Conservation (phyloP, 2,329 filamentous ascomycete species). For the Remersonia thermophila region DNA sequence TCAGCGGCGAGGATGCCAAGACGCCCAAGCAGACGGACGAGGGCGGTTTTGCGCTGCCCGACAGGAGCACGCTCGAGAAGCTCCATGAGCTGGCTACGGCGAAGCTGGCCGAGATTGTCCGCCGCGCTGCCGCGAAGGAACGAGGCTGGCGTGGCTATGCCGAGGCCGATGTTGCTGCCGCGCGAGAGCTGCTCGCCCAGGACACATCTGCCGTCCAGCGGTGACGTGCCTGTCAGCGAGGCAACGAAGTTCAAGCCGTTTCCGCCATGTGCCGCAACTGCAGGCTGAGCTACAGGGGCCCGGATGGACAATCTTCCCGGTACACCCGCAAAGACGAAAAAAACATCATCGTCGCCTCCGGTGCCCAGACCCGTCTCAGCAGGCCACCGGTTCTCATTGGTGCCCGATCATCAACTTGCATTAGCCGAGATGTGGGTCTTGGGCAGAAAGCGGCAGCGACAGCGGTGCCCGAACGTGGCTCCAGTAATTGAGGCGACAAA, state of each 20-base stretch:
- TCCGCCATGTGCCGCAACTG: background rate
- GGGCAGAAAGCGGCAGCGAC: conserved; percentile 22
- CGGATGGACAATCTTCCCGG: background rate
- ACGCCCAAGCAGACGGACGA: conserved; percentile 33
- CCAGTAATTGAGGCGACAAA: conserved; percentile 19
- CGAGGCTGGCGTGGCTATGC: conserved; percentile 63
- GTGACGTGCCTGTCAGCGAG: conserved; percentile 20
- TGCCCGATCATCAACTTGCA: conserved; percentile 14
- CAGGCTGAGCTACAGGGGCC: conserved; percentile 17
- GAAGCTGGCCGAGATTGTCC: conserved; percentile 66
- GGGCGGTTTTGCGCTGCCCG: conserved; percentile 42
- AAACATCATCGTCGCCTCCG: conserved; percentile 1
- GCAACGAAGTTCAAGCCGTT: conserved; percentile 2
- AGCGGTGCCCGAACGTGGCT: conserved; percentile 26
- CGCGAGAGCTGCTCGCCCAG: conserved; percentile 51
- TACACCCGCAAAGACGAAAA: no score
- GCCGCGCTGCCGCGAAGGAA: conserved; percentile 47
- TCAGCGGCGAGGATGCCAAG: conserved; percentile 29
- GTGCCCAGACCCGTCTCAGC: conserved; percentile 6
- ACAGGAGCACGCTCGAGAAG: conserved; percentile 46
- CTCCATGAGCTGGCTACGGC: conserved; percentile 61
- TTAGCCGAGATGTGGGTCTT: conserved; percentile 23
- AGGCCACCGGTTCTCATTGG: conserved; percentile 16
- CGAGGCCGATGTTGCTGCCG: conserved; percentile 57
- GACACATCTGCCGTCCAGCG: conserved; percentile 34